Percentiles rank a stretch among this genome's conserved stretches.
These are phyloP conservation scores for Talaromyces sp. DNA, from an alignment of 2,329 filamentous ascomycete genomes.

Conservation along the genomic window DNA sequence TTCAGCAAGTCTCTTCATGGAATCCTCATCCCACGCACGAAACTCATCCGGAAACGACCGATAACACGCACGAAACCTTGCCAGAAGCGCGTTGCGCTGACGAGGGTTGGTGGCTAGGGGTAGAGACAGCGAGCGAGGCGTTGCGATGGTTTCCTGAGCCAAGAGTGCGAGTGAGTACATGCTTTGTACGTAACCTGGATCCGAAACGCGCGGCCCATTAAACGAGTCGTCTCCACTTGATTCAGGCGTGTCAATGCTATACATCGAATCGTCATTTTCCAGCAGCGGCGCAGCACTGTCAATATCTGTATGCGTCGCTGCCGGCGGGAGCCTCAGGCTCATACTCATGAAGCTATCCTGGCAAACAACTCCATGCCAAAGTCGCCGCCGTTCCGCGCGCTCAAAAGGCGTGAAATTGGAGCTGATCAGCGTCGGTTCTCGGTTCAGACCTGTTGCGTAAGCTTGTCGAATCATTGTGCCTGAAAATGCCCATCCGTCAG, in stretches of 20 bases:
- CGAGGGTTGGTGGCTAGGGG: conserved; percentile 8
- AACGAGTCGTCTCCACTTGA: conserved; percentile 1
- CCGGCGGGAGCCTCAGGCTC: conserved; percentile 8
- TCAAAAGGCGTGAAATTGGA: conserved; percentile 6
- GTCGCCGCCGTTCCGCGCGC: conserved; percentile 4
- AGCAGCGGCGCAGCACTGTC: conserved; percentile 6
- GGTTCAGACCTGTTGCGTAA: conserved; percentile 8
- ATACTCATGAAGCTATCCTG: conserved; percentile 13
- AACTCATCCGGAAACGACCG: conserved; percentile 10
- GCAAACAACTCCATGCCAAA: conserved; percentile 10
- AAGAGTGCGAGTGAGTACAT: conserved; percentile 11
- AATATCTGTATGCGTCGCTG: conserved; percentile 7
- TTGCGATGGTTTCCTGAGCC: conserved; percentile 9
- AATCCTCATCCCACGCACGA: conserved; percentile 9
- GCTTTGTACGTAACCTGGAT: conserved; percentile 10
- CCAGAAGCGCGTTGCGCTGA: conserved; percentile 5
- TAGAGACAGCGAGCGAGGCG: conserved; percentile 9
- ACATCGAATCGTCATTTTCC: conserved; percentile 9
- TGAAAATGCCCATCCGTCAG: conserved; percentile 11
- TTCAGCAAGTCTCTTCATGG: conserved; percentile 1
- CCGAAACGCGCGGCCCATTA: conserved; percentile 4
- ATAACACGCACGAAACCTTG: conserved; percentile 7
- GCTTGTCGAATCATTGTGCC: conserved; percentile 10
- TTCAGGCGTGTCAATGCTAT: conserved; percentile 1
- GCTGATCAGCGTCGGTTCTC: conserved; percentile 9